Conservation (phyloP, 2,329 filamentous ascomycete genomes). For the Diaporthe citrichinensis region DNA sequence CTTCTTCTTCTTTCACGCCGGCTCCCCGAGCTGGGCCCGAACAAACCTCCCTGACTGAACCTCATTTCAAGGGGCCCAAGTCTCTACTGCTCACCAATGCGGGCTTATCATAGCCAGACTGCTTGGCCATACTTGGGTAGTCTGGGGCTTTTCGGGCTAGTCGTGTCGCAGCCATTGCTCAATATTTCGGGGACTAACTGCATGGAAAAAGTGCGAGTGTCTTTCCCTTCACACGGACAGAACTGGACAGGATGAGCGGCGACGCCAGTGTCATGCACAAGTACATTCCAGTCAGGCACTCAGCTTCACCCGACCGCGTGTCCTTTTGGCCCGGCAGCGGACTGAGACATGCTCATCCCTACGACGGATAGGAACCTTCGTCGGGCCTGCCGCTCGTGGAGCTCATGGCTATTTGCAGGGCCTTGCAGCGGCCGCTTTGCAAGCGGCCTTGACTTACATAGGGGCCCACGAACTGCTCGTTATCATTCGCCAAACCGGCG, state of each 20-base stretch:
- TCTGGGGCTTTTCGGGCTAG: slow-evolving; percentile 28
- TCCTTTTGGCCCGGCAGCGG: slow-evolving; percentile 21
- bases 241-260: slow-evolving; percentile 21
- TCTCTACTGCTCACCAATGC: slow-evolving; percentile 18
- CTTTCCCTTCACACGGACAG: slow-evolving; percentile 32
- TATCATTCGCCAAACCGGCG: slow-evolving; percentile 28
- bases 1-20: slow-evolving; percentile 15
- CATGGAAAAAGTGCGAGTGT: slow-evolving; percentile 27
- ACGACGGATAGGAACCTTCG: slow-evolving; percentile 12
- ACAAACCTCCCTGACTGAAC: slow-evolving; percentile 26
- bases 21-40: slow-evolving; percentile 13
- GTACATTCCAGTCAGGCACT: slow-evolving; percentile 22
- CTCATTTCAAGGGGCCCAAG: neutral
- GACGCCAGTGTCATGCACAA: slow-evolving; percentile 27
- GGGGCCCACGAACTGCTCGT: slow-evolving; percentile 21
- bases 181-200: slow-evolving; percentile 32
- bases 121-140: slow-evolving; percentile 25
- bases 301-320: slow-evolving; percentile 23
- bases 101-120: slow-evolving; percentile 25
- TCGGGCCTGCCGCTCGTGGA: slow-evolving; percentile 25
- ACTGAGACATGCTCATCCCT: slow-evolving; percentile 28
- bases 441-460: slow-evolving; percentile 20
- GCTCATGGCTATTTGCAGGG: slow-evolving; percentile 19
- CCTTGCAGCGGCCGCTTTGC: slow-evolving; percentile 5
- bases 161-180: slow-evolving; percentile 32